Base-by-base conservation (phyloP, 306 rosid genomes). In the Cicer cuneatum region DNA sequence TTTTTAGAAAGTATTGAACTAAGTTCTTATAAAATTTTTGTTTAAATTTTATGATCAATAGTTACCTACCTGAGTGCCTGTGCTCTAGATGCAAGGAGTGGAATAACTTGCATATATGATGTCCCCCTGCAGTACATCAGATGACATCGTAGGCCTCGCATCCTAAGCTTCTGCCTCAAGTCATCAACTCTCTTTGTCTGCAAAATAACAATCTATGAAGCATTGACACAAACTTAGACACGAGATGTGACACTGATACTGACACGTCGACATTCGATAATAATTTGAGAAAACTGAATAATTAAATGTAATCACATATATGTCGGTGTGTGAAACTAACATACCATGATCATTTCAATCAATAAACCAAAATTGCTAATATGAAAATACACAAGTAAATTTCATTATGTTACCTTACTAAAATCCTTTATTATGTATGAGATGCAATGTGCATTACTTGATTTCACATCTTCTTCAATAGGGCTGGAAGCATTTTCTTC, bases 51-150 rank as follows among this genome's bases (percentile, higher is more conserved):
- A 56, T 37, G 8, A 69, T 19, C 54, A 37, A 40, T n/a, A 48
- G 0, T 78, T 79, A 79, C 83, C 83, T 79, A 79, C 83, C 83
- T 79, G 74, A 79, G 83, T 66, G 83, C 83, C 62, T 79, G 83
- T 66, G 83, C 83, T 73, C 83, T 73, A 7, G 83, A 80, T 66
- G 79, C 83, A 48, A 80, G 83, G 42, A 80, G 75, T 51, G 83
- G 83, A 80, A 80, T 74, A 49, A 80, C 75, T 37, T 80, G 83
- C 83, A 80, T 41, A 9, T 67, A 21, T 24, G 65, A 19, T 58
- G 49, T 57, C 6, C 58, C 19, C 62, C 83, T 66, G 49, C 83
- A 80, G 57, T 80, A 80, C 83, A 80, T 80, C 48, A 79, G 79
- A 73, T 80, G 83, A 59, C 79, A 80, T 1, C 83, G 83, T 14